Conservation (phyloP, 192 early-diverging fungal species). For the Linnemannia zychae region DNA sequence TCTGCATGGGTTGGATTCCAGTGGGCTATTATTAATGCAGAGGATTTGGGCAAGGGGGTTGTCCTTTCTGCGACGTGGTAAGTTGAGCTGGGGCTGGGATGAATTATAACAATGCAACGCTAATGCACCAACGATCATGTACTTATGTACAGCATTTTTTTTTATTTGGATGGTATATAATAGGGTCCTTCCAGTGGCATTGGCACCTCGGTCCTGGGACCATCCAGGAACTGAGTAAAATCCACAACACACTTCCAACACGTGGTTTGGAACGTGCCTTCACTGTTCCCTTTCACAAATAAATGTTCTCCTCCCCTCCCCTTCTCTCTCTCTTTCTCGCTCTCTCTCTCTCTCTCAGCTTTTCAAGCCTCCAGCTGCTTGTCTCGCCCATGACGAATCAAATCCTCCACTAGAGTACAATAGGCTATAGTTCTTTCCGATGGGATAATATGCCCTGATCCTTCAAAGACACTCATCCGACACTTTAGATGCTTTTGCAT, state of each 20-base stretch:
- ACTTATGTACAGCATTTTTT: not conserved
- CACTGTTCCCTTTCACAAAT: not conserved
- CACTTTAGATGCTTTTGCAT: constrained; percentile 7
- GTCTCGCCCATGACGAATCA: not conserved
- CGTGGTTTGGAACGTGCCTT: no score
- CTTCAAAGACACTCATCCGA: constrained; percentile 22
- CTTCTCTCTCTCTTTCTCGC: no score
- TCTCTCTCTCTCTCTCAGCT: not conserved
- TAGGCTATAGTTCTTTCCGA: constrained; percentile 3
- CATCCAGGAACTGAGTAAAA: constrained; percentile 32
- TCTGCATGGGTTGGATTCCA: constrained; percentile 62
- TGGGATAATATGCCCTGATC: constrained; percentile 13
- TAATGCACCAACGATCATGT: not conserved
- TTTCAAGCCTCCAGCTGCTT: not conserved
- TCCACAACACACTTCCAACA: not conserved
- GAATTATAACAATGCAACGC: no score
- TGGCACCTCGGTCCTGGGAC: constrained; percentile 60
- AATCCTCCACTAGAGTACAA: constrained; percentile 17
- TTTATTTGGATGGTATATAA: not conserved
- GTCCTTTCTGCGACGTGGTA: constrained; percentile 63
- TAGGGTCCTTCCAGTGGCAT: constrained; percentile 61
- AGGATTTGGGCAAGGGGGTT: constrained; percentile 59
- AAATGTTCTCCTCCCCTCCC: no score
- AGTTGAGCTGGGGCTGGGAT: not conserved
- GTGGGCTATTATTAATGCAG: constrained; percentile 55